Evolutionary conservation across 257 asterid genomes (phyloP), one percentile per base, ranked within the genome.

Genomic region (Ilex aquifolium): DNA sequence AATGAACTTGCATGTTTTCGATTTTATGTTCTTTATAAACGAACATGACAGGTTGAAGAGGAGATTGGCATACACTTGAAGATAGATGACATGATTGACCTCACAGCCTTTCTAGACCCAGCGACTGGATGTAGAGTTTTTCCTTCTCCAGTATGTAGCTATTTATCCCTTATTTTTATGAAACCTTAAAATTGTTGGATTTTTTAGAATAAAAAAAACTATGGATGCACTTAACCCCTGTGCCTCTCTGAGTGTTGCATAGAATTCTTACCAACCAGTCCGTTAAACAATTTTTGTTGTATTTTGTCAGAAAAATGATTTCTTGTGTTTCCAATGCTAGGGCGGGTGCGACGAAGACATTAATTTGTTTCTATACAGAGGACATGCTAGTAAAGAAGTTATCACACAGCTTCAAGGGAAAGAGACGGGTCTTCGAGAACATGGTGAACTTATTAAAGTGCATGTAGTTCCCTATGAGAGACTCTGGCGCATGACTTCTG

Each of bases 301-400:
- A 29, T 0, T 39, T 54, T 27, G 39, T 36, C 0, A n/a, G 30
- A 48, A 56, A 44, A 21, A 1, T 58, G 70, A 63, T 60, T 39
- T 46, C 55, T 59, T 68, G 10, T 65, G 44, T 30, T 53, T 69
- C 60, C 49, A 36, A 52, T 64, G 57, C 10, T 70, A 91, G 98
- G 96, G 98, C 5, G 98, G 96, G 13, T 88, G 95, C 49, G 96
- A 91, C 3, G 98, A 91, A 76, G 95, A 82, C 63, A 70, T 91
- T 39, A 84, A 90, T 65, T 64, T 91, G 74, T 81, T 88, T 72
- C 69, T 91, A 52, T 86, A 84, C 78, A 77, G 94, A 82, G 91
- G 86, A 65, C 77, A 60, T 50, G 91, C 81, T 21, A 80, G 79
- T 31, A 86, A 76, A 74, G 92, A 79, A 77, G 66, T 80, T 6